Base-by-base conservation (phyloP, 1,139 yeast genomes). In the Blastobotrys persicus region DNA sequence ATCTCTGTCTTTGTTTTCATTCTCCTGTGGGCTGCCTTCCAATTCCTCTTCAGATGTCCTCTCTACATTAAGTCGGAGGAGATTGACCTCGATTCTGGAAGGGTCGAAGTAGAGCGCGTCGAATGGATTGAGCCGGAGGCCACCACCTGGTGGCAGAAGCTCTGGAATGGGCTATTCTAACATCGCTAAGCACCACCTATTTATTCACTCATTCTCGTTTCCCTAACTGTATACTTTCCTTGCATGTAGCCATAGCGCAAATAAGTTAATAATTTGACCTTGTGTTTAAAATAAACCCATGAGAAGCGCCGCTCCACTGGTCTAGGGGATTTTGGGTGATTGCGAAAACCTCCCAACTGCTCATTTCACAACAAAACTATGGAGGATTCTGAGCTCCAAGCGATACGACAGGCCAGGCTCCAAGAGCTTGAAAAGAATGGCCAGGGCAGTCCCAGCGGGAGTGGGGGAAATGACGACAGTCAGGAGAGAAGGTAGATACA, bases 361-460 rank as follows among this genome's bases (percentile, higher is more conserved):
- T 9, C 9, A 23, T 23, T 23, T 23, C 28, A 23, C 41, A 18
- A 18, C 26, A 37, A 3, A 37, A 37, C 19, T 7, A 64, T 64
- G 68, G 67, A 82, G 59, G 96, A 89, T 68, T 71, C 85, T 28
- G 98, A 91, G 67, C 72, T 91, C 53, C 82, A 84, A 59, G 96
- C 96, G 18, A 86, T 91, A 55, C 78, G 97, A 60, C 86, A 88
- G 46, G 96, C 97, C 12, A 78, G 97, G 57, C 69, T 91, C 57
- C 83, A 86, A 12, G 96, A 89, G 67, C 74, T 91, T 56, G 95
- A 87, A 62, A 77, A 77, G 55, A 75, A 74, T 46, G 55, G 45
- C 47, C 73, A 68, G 49, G 74, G 68, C 49, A 56, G 52, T 12
- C 19, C 31, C 13, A 26, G 43, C 16, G 39, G 44, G 2, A 42